Base-by-base conservation (phyloP, 139 green algal genomes). In the Chlamydomonas urium region DNA sequence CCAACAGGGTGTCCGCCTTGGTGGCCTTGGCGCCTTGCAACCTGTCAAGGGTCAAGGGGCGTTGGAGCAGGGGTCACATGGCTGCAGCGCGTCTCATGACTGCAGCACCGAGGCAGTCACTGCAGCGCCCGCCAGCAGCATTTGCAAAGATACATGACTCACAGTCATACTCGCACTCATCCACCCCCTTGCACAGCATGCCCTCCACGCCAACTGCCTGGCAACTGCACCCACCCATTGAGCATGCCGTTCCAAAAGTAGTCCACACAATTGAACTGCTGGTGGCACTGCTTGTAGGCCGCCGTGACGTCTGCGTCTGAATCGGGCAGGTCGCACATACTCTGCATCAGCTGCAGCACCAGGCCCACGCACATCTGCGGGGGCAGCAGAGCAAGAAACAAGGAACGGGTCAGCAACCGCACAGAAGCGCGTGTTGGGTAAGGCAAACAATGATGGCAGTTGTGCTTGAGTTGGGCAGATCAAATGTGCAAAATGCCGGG, bases 341-440 rank as follows among this genome's bases (percentile, higher is more conserved):
- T 82, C 86, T 94, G 86, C 38, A 95, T 66, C 76, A 92, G 80
- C 74, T 91, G 84, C 72, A 93, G 57, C 53, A 95, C 34, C 17
- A 68, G 60, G 19, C 17, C 31, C 60, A 68, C 60, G 33, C 14
- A 48, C 19, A 68, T 19, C 60, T 68, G 60, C 19, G 53, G n/a
- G 53, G 53, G 53, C 8, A 62, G 24, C 23, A 26, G 8, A 62
- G 53, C 21, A 29, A 26, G 53, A 62, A 8, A 50, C 14, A 14
- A 50, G 8, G 42, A 24, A 50, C 14, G 8, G 42, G 42, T 50
- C 8, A 50, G 8, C 14, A 50, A 50, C 42, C 42, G 14, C 14
- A 50, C 14, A 14, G 42, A 50, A 50, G 42, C 42, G 14, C 8
- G 8, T 8, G 8, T 50, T 14, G 14, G 8, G 10, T 50, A 50